A percentile compares a stretch with the other conserved stretches of the same genome.
Evolutionary conservation across 2,329 filamentous ascomycete species (phyloP).

Genomic region (Aspergillus sp.): DNA sequence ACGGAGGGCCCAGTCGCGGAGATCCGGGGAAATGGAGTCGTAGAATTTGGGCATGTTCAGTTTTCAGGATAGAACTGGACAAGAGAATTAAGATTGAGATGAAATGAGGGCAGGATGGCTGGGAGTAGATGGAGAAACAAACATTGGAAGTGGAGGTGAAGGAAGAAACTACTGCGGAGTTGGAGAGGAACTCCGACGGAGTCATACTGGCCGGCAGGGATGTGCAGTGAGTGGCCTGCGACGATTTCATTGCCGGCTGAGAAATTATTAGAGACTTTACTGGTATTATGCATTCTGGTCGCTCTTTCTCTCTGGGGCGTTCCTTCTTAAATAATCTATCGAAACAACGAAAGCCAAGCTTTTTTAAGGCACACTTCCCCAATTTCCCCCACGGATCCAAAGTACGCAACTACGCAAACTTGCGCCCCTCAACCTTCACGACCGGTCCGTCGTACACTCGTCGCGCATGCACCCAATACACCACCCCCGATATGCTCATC

Average conservation of each 20-base stretch:
- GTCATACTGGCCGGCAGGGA: background rate
- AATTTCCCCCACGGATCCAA: background rate
- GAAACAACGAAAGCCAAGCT: no score
- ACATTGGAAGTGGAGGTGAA: background rate
- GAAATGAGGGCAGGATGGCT: background rate
- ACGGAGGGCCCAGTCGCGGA: slow-evolving; percentile 62
- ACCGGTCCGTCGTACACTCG: slow-evolving; percentile 32
- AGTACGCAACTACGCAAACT: background rate
- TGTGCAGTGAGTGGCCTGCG: background rate
- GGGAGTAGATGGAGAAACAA: background rate
- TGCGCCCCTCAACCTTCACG: slow-evolving; percentile 5
- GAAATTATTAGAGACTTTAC: no score
- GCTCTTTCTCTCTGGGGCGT: no score
- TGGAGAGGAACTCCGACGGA: background rate
- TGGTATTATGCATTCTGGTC: no score
- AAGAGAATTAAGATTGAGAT: background rate
- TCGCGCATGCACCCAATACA: slow-evolving; percentile 37
- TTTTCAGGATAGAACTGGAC: background rate
- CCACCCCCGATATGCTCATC: slow-evolving; percentile 40
- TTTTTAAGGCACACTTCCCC: background rate
- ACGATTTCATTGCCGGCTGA: no score
- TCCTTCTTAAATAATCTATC: no score
- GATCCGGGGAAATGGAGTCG: slow-evolving; percentile 53
- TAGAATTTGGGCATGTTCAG: slow-evolving; percentile 60
- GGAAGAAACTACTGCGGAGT: background rate